Conservation (phyloP, 164 flowering plant species). For the Paratinospora sagittata region DNA sequence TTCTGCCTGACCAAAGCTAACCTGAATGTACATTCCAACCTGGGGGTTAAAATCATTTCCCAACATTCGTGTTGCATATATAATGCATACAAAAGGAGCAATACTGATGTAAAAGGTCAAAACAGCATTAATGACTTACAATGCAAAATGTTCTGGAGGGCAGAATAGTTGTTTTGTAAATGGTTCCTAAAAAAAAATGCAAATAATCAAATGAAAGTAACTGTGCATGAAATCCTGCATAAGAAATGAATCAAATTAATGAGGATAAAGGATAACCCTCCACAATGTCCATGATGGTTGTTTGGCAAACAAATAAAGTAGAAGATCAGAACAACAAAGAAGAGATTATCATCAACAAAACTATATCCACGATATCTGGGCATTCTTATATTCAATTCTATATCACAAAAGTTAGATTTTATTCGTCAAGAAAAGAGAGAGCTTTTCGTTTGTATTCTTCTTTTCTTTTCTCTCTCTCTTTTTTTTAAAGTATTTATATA, state of each 20-base stretch:
- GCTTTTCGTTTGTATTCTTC: not conserved
- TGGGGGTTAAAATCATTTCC: not conserved
- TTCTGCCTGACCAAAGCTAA: conserved; percentile 86
- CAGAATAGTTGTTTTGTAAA: conserved; percentile 77
- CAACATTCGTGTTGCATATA: not conserved
- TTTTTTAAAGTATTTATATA: not conserved
- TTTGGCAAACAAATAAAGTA: not conserved
- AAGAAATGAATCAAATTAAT: not conserved
- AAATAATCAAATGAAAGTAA: conserved; percentile 11
- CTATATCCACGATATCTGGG: not conserved
- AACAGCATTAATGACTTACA: conserved; percentile 38
- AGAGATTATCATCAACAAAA: not conserved
- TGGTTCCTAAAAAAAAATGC: conserved; percentile 54
- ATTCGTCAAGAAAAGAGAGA: not conserved
- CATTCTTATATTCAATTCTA: not conserved
- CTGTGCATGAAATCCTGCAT: conserved; percentile 6
- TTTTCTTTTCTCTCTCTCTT: not conserved
- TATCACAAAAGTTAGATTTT: not conserved
- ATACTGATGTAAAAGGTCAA: not conserved
- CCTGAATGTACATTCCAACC: conserved; percentile 38
- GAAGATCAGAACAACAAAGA: not conserved
- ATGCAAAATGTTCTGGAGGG: conserved; percentile 92
- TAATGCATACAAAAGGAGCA: not conserved
- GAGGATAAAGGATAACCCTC: not conserved
- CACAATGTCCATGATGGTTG: not conserved